Base-by-base conservation (phyloP, 495 filamentous ascomycete genomes). In the Pseudoneurospora amorphoporcata region DNA sequence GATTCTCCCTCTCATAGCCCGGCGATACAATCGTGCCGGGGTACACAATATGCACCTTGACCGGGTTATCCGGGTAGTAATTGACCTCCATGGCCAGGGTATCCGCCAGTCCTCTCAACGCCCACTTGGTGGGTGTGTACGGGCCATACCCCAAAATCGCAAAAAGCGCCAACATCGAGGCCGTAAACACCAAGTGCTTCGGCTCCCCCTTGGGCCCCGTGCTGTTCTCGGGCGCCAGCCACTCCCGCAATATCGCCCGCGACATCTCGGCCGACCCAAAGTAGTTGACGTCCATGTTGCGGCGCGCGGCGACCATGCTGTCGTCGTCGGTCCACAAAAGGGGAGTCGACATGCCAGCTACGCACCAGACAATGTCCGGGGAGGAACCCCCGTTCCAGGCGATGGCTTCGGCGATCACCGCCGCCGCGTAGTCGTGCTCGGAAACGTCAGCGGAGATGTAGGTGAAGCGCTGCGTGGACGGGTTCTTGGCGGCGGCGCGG, bases 281-380 rank as follows among this genome's bases (percentile, higher is more conserved):
- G 84, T 94, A 99, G 79, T 98, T 95, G 53, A 92, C 89, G 79
- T 94, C 91, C 89, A 98, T 97, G 82, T 97, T 94, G 76, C 87
- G 82, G 32, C 90, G 87, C 72, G 95, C 82, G 14, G 84, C 85
- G 32, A 88, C 79, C n/a, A 91, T 77, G 32, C 88, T 82, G 17
- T 87, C 87, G 72, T 97, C 92, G 73, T 92, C 79, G 71, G 76
- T 74, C 85, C 96, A 98, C 76, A 95, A 90, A 6, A 88, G 83
- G 0, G 96, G 95, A 45, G 84, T 84, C 8, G 92, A 88, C 73
- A 87, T 86, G 76, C 94, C 94, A 14, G 95, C 96, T 72, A 92
- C 90, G 79, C 92, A 94, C 94, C 95, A 98, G 58, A 98, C 91
- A 71, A 97, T 86, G 77, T 98, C 94, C 0, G 94, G 93, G 10